Conservation (phyloP, 169 alveolate genomes). For the Plasmodium coatneyi region DNA sequence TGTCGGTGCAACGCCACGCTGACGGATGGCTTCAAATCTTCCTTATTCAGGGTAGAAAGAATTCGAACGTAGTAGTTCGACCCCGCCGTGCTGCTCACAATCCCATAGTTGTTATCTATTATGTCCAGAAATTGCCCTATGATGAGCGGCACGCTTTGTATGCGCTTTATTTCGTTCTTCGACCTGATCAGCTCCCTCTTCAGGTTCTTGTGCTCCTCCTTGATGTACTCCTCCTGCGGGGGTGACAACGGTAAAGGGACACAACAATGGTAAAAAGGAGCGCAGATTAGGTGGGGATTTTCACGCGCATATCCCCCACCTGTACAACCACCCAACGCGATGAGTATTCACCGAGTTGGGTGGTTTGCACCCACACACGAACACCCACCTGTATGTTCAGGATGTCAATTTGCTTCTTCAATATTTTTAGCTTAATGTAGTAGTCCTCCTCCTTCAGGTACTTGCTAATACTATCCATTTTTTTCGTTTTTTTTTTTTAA, state of each 20-base stretch:
- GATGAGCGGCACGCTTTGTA: slow-evolving; percentile 98
- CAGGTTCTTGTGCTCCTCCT: slow-evolving; percentile 97
- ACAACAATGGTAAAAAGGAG: neutral
- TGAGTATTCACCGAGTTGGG: neutral
- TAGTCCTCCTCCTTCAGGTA: slow-evolving; percentile 46
- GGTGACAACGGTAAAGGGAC: too few relatives aligned
- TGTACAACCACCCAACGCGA: neutral
- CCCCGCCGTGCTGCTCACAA: slow-evolving; percentile 97
- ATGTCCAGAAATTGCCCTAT: slow-evolving; percentile 99
- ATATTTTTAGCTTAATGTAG: slow-evolving; percentile 50
- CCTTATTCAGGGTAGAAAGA: slow-evolving; percentile 98
- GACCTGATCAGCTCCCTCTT: slow-evolving; percentile 97
- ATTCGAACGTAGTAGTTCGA: slow-evolving; percentile 98
- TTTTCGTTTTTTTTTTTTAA: slow-evolving; percentile 5
- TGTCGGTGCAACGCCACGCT: slow-evolving; percentile 99
- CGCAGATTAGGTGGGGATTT: neutral
- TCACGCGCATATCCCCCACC: neutral
- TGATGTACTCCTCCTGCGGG: slow-evolving; percentile 94
- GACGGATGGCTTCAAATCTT: slow-evolving; percentile 97
- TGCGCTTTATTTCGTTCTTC: slow-evolving; percentile 96
- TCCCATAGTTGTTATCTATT: slow-evolving; percentile 97
- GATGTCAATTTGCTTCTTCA: slow-evolving; percentile 68
- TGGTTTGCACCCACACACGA: neutral
- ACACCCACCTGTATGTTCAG: slow-evolving; percentile 50
- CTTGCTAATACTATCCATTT: slow-evolving; percentile 48